Evolutionary conservation across 2,329 filamentous ascomycete genomes (phyloP).

Genomic region (Trichoderma aggressivum): DNA sequence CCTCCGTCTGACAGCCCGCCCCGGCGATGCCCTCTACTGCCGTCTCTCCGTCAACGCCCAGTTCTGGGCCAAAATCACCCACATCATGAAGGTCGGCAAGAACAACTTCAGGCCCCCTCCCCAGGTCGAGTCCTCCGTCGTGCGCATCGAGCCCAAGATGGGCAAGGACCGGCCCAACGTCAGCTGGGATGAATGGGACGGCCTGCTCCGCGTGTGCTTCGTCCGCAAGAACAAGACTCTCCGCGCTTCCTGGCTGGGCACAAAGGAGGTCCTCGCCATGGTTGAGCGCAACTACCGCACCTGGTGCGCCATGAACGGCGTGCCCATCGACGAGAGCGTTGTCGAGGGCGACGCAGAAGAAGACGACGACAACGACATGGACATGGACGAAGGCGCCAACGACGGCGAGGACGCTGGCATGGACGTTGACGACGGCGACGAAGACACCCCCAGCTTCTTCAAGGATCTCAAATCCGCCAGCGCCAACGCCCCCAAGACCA

Average conservation of each 20-base stretch:
- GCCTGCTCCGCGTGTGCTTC: constrained; percentile 69
- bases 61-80: constrained; percentile 68
- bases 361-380: constrained; percentile 37
- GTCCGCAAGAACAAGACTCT: constrained; percentile 87
- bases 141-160: constrained; percentile 82
- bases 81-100: constrained; percentile 88
- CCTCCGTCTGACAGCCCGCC: constrained; percentile 80
- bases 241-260: constrained; percentile 75
- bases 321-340: constrained; percentile 68
- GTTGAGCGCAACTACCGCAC: constrained; percentile 84
- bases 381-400: constrained; percentile 40
- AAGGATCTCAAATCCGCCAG: constrained; percentile 54
- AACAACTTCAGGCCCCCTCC: constrained; percentile 97
- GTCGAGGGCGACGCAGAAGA: constrained; percentile 47
- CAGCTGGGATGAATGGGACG: constrained; percentile 93
- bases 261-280: constrained; percentile 75
- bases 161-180: constrained; percentile 76
- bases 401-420: constrained; percentile 48
- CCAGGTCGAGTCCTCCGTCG: constrained; percentile 85
- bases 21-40: constrained; percentile 85
- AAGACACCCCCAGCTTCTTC: constrained; percentile 71
- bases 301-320: constrained; percentile 83
- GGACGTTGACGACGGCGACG: constrained; percentile 44
- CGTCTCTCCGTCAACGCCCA: constrained; percentile 91
- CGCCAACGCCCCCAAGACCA: constrained; percentile 52